Evolutionary conservation across 108 stramenopile species (phyloP), one percentile per base, ranked within the genome.

Genomic region (Stephanodiscus minutulus): DNA sequence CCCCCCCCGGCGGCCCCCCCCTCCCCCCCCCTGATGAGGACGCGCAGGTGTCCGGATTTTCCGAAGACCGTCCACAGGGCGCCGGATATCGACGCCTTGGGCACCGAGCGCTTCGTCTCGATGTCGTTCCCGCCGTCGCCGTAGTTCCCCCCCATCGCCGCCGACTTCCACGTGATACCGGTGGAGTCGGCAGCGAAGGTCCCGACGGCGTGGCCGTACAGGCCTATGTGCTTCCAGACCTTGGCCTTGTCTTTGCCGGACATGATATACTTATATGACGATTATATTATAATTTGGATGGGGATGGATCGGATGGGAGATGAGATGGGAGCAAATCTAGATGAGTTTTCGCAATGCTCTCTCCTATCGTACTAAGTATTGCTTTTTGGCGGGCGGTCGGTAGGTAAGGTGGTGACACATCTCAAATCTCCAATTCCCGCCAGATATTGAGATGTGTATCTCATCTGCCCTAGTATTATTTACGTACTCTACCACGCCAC

Each of bases 31-130:
- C 15, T 44, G 17, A 86, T 88, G n/a, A 83, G 75, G 46, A 94
- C 41, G 13, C 93, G 93, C 15, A 94, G 35, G 67, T 91, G 87
- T 0, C 89, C 93, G 10, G 79, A 83, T 65, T 79, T 77, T 5
- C 91, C 93, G 82, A 94, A 91, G 55, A 91, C 83, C 1, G 91
- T 88, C 93, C 93, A 95, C 39, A 81, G 62, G 10, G 91, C 91
- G 20, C 66, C 76, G 35, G 68, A 65, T 61, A 94, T 74, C 22
- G 65, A 46, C 9, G 53, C 39, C 46, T 74, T 70, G 59, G 86
- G 80, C 22, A 90, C 68, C 63, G 39, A 66, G 3, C 74, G 55
- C 46, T 71, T 74, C 1, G 85, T 87, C 67, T 71, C 77, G 43
- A 85, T 70, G 61, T 76, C 80, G 39, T 74, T 83, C 7, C 77